Evolutionary conservation across 2,329 filamentous ascomycete species (phyloP).

Genomic region (Ophiostoma sp.): DNA sequence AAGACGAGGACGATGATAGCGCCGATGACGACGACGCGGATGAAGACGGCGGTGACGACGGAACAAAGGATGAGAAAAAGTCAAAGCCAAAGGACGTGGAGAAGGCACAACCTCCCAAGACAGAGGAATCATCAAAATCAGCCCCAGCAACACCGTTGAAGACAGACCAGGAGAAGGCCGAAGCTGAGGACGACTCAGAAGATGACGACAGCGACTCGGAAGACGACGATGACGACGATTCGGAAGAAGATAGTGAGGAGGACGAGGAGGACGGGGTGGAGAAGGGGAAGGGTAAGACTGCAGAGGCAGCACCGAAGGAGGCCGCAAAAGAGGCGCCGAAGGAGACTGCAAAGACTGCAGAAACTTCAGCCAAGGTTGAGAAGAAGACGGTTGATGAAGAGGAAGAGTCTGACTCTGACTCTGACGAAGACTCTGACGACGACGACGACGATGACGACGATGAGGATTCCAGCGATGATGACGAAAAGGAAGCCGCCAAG

Average conservation of each 20-base stretch:
- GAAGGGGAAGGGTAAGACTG: constrained; percentile 23
- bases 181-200: not conserved
- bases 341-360: not conserved
- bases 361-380: not conserved
- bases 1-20: constrained; percentile 23
- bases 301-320: not conserved
- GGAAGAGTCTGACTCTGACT: not conserved
- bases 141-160: constrained; percentile 5
- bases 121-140: not conserved
- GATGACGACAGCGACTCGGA: constrained; percentile 20
- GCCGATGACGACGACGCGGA: constrained; percentile 24
- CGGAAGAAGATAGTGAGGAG: constrained; percentile 25
- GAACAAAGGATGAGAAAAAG: constrained; percentile 9
- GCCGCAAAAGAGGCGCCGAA: not conserved
- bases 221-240: constrained; percentile 21
- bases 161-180: constrained; percentile 9
- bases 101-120: constrained; percentile 22
- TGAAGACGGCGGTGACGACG: constrained; percentile 24
- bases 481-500: not conserved
- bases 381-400: not conserved
- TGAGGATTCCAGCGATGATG: not conserved
- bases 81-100: constrained; percentile 30
- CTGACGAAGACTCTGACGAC: not conserved
- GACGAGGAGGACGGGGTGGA: constrained; percentile 28
- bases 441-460: not conserved